Evolutionary conservation across 2,329 filamentous ascomycete genomes (phyloP), one percentile per base, ranked within the genome.

Genomic region (Colletotrichum magnum): DNA sequence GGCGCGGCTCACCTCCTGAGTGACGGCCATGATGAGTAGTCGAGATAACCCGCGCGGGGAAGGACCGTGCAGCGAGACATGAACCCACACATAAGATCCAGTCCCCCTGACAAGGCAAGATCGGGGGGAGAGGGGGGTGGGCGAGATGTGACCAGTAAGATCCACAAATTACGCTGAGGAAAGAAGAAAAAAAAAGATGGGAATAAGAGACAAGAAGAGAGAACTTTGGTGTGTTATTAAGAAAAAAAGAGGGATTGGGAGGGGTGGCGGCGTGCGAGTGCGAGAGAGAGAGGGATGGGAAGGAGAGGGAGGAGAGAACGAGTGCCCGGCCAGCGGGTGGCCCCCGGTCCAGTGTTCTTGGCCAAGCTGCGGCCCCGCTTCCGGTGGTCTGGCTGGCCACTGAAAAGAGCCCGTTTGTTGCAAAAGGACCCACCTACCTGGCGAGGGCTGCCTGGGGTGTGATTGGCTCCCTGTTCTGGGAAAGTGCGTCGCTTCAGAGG

Each of bases 31-130:
- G 28, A 13, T 54, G 32, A 18, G 56, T 57, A 41, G 57, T 15
- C 57, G 41, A 36, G 28, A 39, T 26, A 50, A 45, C 57, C 26
- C 57, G 57, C 57, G 57, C 57, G 57, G 39, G 43, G 57, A 45
- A 59, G 57, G 57, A 45, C 57, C 57, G 57, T 59, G 57, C 57
- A 50, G 57, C 36, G 57, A 51, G 36, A 59, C 57, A 59, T 59
- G 57, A 59, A 59, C 45, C 57, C 57, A 51, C 57, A 36, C 57
- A 50, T 52, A 32, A 36, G 32, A 36, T 36, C 32, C 32, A 36
- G 58, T 52, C 7, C 48, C 41, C 43, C 18, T 48, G 26, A 32
- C 15, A 54, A 62, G 32, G 32, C 32, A 36, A 62, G 50, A 39
- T 39, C 52, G 43, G 48, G 47, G 57, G 28, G 43, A 36, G 45